A percentile compares a stretch with the other conserved stretches of the same genome.
These are phyloP conservation scores for Colletotrichum australisinense DNA, from an alignment of 2,329 filamentous ascomycete species.

Conservation along the genomic window DNA sequence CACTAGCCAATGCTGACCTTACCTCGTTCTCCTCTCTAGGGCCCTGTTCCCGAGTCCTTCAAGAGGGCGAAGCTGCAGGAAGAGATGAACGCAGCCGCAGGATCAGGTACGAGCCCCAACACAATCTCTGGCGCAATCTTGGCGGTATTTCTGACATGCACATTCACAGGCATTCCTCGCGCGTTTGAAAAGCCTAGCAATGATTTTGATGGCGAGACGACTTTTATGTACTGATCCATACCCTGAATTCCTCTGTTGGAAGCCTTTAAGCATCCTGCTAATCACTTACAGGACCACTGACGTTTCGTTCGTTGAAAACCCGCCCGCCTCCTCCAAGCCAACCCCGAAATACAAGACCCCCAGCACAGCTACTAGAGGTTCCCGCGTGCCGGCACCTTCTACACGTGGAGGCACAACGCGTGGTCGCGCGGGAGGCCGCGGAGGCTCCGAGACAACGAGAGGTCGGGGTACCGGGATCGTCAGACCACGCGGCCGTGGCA, in stretches of 20 bases:
- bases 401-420: constrained; percentile 51
- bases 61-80: constrained; percentile 71
- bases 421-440: constrained; percentile 43
- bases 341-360: constrained; percentile 58
- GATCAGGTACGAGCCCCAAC: constrained; percentile 1
- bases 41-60: constrained; percentile 87
- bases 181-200: constrained; percentile 42
- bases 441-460: constrained; percentile 45
- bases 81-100: constrained; percentile 43
- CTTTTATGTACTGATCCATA: constrained; percentile 75
- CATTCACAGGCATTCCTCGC: background rate
- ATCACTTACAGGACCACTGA: constrained; percentile 79
- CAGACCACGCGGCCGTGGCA: constrained; percentile 57
- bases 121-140: background rate
- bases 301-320: constrained; percentile 91
- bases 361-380: constrained; percentile 44
- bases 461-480: constrained; percentile 59
- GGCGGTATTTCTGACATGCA: background rate
- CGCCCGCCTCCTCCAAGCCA: constrained; percentile 66
- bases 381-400: constrained; percentile 58
- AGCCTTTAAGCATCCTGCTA: constrained; percentile 34
- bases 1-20: constrained; percentile 1
- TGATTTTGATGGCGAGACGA: constrained; percentile 75
- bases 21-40: constrained; percentile 58
- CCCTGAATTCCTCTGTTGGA: no score